Evolutionary conservation across 1,284 basidiomycete genomes (phyloP), one percentile per base, ranked within the genome.

Genomic region (Cryptococcus neoformans): DNA sequence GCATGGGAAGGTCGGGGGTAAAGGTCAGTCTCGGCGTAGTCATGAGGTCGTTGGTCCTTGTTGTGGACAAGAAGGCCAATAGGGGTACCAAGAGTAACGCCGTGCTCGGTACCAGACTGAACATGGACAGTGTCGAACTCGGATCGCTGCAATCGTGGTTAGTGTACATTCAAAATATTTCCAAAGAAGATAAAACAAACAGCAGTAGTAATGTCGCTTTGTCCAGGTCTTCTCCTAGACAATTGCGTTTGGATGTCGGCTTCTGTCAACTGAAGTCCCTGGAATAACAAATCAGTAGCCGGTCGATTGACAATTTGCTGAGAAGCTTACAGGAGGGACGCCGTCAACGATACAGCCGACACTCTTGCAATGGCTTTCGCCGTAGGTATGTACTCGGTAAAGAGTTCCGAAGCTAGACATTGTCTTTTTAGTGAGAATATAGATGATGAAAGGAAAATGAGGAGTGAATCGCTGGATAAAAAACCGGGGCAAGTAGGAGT

Each of bases 291-390:
- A 49, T 55, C 63, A 54, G 52, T 44, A 47, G 42, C 11, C 14
- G 12, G 5, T 10, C 28, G 38, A 48, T 9, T 35, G 38, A 41
- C 12, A 17, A 41, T 17, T 12, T n/a, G 3, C 16, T n/a, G 12
- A 35, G 7, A 16, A n/a, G 78, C 85, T 59, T 75, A 93, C 91
- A 41, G 96, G 94, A 54, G 96, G 95, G 65, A 92, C 90, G 48
- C 95, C 95, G 74, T 98, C 96, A 70, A 99, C 87, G 79, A 99
- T 98, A 59, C 91, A 92, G 39, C 96, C 96, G 40, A 99, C 95
- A 3, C 92, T 95, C 57, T 90, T 86, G 78, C 96, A 98, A 75
- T 99, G 96, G 60, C 89, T 92, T 81, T 99, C 96, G 64, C 96
- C 96, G 74, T 90, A 99, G 61, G 96, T 99, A 58, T 94, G 94